Base-by-base conservation (phyloP, 2,329 filamentous ascomycete genomes). In the Fusarium succisae region DNA sequence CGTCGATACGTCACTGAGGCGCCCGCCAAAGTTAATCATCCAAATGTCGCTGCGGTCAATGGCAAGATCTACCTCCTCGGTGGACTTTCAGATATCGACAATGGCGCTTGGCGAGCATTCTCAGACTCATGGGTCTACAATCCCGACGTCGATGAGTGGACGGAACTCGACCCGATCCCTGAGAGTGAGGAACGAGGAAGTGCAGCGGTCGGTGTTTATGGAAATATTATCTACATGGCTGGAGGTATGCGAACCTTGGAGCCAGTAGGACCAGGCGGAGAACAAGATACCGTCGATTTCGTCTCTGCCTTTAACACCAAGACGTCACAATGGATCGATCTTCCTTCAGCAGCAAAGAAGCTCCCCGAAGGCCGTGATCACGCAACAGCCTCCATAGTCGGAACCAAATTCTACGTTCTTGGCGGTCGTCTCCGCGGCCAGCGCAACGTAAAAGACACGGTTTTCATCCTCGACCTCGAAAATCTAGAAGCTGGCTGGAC, bases 61-160 rank as follows among this genome's bases (percentile, higher is more conserved):
- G 79, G 79, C 50, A 82, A 82, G 60, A 76, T 85, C 18, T 85
- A 84, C 62, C 55, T 85, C 1, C 75, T 86, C 6, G 83, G 84
- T 11, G 83, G 82, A 0, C 76, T 85, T 3, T 71, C 72, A 5
- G 76, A 72, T 13, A 73, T 72, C 8, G 47, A 65, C 18, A 68
- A 77, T 18, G 70, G 61, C 24, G 69, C 72, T 1, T 83, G 81
- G 81, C 50, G 64, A 18, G 79, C 78, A 2, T 60, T 79, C 6
- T 35, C 72, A 0, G 70, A 79, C 14, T 78, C 77, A 8, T 81
- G 77, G 64, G 77, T 81, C 1, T 84, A 83, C 30, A 77, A 82
- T 39, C 74, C 78, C 7, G 58, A 50, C 0, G 63, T 69, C 0
- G 70, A 81, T 18, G 38, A 69, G 2, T 84, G 82, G 82, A 69